phyloP scores from a whole-genome alignment of 306 rosid species.

The Cucumis melo region DNA sequence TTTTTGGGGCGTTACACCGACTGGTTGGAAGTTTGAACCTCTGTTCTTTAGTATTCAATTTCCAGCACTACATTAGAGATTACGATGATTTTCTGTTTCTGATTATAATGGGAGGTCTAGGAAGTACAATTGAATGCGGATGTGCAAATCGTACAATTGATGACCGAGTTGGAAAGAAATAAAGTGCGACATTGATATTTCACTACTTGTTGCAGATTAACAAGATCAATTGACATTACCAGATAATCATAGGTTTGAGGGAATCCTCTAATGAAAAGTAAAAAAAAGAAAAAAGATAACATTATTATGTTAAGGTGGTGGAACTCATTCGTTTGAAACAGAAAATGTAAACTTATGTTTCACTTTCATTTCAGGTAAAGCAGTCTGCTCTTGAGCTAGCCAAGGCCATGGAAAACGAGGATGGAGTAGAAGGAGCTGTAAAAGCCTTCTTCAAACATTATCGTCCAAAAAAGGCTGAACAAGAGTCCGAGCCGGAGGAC shows the following conservation, averaged over 20 bases:
- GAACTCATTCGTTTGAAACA: not conserved
- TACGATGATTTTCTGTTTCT: not conserved
- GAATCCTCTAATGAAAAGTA: not conserved
- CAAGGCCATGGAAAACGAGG: constrained; percentile 86
- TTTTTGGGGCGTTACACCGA: no score
- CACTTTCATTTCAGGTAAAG: constrained; percentile 55
- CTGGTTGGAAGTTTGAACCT: not conserved
- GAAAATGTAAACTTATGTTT: not conserved
- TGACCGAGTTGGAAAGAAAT: not conserved
- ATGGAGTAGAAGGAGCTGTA: constrained; percentile 94
- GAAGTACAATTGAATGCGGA: not conserved
- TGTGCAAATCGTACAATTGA: not conserved
- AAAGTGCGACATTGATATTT: not conserved
- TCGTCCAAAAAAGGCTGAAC: constrained; percentile 34
- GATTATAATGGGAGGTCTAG: not conserved
- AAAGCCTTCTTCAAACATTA: constrained; percentile 93
- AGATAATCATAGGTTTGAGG: not conserved
- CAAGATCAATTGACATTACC: not conserved
- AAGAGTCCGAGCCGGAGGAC: constrained; percentile 31
- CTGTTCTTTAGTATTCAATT: not conserved
- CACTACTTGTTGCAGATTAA: not conserved
- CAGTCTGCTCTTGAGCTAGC: constrained; percentile 65
- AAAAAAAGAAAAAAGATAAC: not conserved
- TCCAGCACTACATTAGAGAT: not conserved
- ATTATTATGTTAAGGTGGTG: not conserved